Conservation (phyloP, 331 rosid genomes). For the Acacia concinna region DNA sequence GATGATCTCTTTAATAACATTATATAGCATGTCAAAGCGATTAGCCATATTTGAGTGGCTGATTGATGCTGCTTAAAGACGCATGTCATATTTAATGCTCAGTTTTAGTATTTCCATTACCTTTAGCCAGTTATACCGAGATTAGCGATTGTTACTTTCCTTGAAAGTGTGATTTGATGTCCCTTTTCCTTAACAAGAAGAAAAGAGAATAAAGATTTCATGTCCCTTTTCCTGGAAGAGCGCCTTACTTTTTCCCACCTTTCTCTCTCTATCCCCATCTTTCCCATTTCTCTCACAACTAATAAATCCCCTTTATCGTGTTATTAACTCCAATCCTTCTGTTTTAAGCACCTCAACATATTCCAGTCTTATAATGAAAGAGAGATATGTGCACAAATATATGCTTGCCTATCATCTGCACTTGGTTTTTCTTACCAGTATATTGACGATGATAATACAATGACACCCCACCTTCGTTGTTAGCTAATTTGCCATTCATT, state of each 20-base stretch:
- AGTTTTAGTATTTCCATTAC: background rate
- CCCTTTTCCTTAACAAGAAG: constrained; percentile 26
- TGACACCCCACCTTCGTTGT: constrained; percentile 35
- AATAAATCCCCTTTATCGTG: background rate
- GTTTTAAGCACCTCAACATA: background rate
- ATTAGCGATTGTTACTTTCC: constrained; percentile 38
- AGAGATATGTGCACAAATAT: background rate
- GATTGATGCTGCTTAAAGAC: background rate
- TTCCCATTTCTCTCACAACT: constrained; percentile 23
- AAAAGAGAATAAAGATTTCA: constrained; percentile 35
- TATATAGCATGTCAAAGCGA: background rate
- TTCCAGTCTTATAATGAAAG: background rate
- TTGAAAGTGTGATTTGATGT: constrained; percentile 45
- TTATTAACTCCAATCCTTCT: background rate
- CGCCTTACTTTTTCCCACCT: constrained; percentile 47
- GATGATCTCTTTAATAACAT: background rate
- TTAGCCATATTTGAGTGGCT: background rate
- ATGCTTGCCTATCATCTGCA: background rate
- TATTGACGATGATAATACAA: constrained; percentile 23
- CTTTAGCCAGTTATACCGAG: constrained; percentile 19
- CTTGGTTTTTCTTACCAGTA: constrained; percentile 22
- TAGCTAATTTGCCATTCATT: constrained; percentile 25
- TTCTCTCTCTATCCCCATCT: constrained; percentile 35
- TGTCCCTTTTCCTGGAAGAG: constrained; percentile 43
- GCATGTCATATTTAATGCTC: background rate